Evolutionary conservation across 2,329 filamentous ascomycete species (phyloP), one percentile per base, ranked within the genome.

Genomic region (Thermoascus crustaceus): DNA sequence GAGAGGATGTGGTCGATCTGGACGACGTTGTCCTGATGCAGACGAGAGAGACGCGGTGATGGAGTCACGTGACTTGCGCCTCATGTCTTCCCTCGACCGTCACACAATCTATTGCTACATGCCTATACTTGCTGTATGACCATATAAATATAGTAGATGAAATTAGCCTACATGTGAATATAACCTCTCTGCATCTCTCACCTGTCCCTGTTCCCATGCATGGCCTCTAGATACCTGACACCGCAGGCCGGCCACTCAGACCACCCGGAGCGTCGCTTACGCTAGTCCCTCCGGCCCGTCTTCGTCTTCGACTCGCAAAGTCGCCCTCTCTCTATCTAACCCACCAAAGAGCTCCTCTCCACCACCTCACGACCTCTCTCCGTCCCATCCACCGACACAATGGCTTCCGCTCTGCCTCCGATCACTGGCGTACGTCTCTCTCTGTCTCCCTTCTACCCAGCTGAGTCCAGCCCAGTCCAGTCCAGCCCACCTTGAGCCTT

Each of bases 401-500:
- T 67, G 63, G 55, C 62, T 45, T 38, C 54, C 42, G 52, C 57
- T 46, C 53, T 68, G 45, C 54, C 61, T 53, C 64, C 65, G 39
- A 68, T 68, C 46, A 65, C 61, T 50, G 65, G 65, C 55, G 65
- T 68, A 64, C 35, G 65, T 64, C 35, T 27, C n/a, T 21, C 35
- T 38, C 11, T 22, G 18, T 22, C 14, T 11, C 23, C 7, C 11
- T 26, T 24, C 10, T 21, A 24, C 11, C 17, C 14, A 22, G 16
- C 17, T 21, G 18, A 18, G 25, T 37, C 14, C 32, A 37, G 11
- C 17, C 10, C 16, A 10, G 14, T 26, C 31, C 18, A 11, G 6
- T 20, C 30, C 30, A 7, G 26, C 26, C 25, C 26, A 29, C n/a
- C n/a, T n/a, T n/a, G n/a, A n/a, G n/a, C n/a, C n/a, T n/a, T n/a